Percentiles rank a stretch among this genome's conserved stretches.
These are phyloP conservation scores for Fusarium buxicola DNA, from an alignment of 2,329 filamentous ascomycete species.

Conservation along the genomic window DNA sequence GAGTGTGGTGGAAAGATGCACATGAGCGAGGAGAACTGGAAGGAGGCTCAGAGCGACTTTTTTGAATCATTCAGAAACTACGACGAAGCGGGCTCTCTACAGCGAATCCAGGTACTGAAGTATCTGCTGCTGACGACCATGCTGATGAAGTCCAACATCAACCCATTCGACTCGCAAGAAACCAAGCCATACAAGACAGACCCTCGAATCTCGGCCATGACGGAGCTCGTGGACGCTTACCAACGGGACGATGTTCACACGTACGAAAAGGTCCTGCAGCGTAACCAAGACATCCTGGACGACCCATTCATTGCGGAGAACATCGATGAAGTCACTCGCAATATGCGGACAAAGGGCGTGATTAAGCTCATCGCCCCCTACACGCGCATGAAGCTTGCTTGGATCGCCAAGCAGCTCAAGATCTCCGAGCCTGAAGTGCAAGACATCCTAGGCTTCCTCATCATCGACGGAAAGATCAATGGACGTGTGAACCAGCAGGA, in stretches of 20 bases:
- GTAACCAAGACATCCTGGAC: conserved; percentile 87
- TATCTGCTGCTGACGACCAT: conserved; percentile 97
- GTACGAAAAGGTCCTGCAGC: conserved; percentile 88
- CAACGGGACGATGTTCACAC: conserved; percentile 93
- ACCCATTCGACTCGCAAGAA: conserved; percentile 98
- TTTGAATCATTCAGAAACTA: conserved; percentile 99
- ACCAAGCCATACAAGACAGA: conserved; percentile 98
- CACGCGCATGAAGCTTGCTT: conserved; percentile 87
- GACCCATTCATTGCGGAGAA: conserved; percentile 99
- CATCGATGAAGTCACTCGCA: conserved; percentile 97
- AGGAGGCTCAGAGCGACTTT: conserved; percentile 95
- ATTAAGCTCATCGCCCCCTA: conserved; percentile 95
- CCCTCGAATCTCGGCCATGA: conserved; percentile 96
- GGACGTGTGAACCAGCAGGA: conserved; percentile 91
- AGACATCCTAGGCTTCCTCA: conserved; percentile 95
- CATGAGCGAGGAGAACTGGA: conserved; percentile 99
- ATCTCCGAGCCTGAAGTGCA: conserved; percentile 89
- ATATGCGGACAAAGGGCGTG: conserved; percentile 96
- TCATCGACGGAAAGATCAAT: conserved; percentile 87
- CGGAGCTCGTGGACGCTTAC: conserved; percentile 94
- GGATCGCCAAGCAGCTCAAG: conserved; percentile 88
- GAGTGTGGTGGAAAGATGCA: conserved; percentile 99
- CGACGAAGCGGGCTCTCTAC: conserved; percentile 95
- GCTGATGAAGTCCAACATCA: conserved; percentile 98
- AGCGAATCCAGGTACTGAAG: conserved; percentile 96